phyloP scores from a whole-genome alignment of 2,329 filamentous ascomycete genomes.

The Ophiostoma triangulosporum region DNA sequence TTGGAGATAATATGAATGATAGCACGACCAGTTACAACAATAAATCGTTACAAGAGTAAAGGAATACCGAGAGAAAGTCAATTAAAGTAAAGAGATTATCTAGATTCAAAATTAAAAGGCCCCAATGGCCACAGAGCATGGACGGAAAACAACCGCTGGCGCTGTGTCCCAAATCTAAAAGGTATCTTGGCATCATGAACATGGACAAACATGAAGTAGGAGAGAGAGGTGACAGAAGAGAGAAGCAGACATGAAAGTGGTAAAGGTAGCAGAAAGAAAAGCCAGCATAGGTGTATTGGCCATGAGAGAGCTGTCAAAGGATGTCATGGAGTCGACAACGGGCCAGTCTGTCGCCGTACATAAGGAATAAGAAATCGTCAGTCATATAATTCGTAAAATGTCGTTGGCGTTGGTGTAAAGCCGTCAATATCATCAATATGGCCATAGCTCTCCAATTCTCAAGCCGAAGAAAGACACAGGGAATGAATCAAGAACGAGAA shows the following conservation, averaged over 20 bases:
- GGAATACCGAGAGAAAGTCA: not conserved
- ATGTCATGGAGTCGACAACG: not conserved
- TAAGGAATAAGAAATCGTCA: not conserved
- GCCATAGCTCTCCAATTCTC: not conserved
- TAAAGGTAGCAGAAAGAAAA: not conserved
- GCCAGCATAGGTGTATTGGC: not conserved
- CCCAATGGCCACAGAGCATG: not conserved
- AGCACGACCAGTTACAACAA: not conserved
- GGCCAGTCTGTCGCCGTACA: not conserved
- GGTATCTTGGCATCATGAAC: constrained; percentile 8
- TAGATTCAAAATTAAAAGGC: not conserved
- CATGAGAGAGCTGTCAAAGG: not conserved
- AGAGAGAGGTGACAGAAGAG: not conserved
- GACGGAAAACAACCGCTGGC: constrained; percentile 1
- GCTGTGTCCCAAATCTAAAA: constrained; percentile 11
- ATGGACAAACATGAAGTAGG: constrained; percentile 6
- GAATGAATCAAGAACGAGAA: not conserved
- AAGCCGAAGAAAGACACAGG: too few species aligned
- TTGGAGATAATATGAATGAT: too few species aligned
- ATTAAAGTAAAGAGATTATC: not conserved
- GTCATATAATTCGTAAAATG: not conserved
- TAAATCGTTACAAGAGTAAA: not conserved
- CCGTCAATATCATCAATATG: not conserved
- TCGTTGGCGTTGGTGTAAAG: not conserved
- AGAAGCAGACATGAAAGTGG: not conserved